Conservation (phyloP, 495 filamentous ascomycete species). For the Xylaria acuta region DNA sequence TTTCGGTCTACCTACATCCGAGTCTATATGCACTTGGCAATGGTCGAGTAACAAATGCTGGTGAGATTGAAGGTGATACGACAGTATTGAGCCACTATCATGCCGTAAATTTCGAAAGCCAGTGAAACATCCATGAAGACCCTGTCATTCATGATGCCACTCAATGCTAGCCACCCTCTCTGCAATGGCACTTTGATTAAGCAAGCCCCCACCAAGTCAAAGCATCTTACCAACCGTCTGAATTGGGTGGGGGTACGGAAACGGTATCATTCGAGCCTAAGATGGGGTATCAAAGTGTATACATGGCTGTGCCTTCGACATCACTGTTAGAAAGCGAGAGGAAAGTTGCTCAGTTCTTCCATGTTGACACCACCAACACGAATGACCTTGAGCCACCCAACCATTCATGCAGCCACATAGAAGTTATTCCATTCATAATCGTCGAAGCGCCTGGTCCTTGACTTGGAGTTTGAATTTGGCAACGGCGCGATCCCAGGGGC, state of each 20-base stretch:
- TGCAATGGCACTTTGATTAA: constrained; percentile 2
- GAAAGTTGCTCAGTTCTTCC: neutral
- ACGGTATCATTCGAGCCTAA: neutral
- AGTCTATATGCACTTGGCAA: constrained; percentile 1
- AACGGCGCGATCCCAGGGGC: neutral
- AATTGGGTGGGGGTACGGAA: neutral
- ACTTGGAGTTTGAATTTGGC: neutral
- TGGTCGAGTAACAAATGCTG: neutral
- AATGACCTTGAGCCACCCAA: neutral
- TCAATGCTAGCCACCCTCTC: neutral
- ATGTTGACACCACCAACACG: neutral
- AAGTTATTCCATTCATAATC: neutral
- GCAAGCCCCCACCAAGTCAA: neutral
- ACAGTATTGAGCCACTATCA: constrained; percentile 5
- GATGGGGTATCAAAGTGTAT: neutral
- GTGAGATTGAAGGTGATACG: constrained; percentile 2
- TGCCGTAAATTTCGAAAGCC: neutral
- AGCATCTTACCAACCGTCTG: neutral
- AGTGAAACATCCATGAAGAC: neutral
- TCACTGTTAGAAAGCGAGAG: neutral
- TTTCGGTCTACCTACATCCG: constrained; percentile 7
- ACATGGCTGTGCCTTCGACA: neutral
- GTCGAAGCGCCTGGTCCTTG: neutral
- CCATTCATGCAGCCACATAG: neutral
- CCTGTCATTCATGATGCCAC: constrained; percentile 1